Evolutionary conservation across 2,329 filamentous ascomycete species (phyloP), one percentile per base, ranked within the genome.

Genomic region (Penicillium occitanis): DNA sequence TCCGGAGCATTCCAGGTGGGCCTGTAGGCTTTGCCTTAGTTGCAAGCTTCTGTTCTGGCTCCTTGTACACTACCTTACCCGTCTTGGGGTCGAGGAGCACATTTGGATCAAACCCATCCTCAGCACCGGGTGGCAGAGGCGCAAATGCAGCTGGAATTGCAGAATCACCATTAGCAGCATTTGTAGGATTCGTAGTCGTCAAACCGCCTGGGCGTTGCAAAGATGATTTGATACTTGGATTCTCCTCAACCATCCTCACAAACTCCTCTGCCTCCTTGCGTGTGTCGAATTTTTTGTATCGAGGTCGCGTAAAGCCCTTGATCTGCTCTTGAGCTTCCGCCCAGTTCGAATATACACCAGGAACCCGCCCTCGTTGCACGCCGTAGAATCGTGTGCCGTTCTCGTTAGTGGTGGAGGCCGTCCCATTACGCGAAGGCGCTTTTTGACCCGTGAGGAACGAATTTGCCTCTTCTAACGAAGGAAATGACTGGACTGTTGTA

Each of bases 261-360:
- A 91, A 97, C 22, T 87, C 87, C 73, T 94, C 87, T 0, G 94
- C 94, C 76, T 96, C 92, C 66, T 83, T 83, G 30, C 85, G 83
- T 0, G 86, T 90, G 3, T 80, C 77, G 70, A 93, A 93, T 68
- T 86, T 90, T 77, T 89, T 91, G 76, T 90, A 86, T 67, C 85
- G 86, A 3, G 86, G 86, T 5, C 88, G 88, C 71, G 89, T 89
- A 74, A 88, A 89, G 2, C 90, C 91, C 37, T 83, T 87, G 68
- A 95, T 91, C 69, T 94, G 90, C 69, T 88, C 83, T 68, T 90
- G 84, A 11, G 90, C 91, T 50, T 88, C 86, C 13, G 85, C 77
- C 92, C 93, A 90, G 63, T 85, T 84, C 4, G 83, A 85, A 74
- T 90, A 90, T 19, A 90, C 86, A 1, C 87, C 87, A 0, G 87